A percentile compares a stretch with the other conserved stretches of the same genome.
Evolutionary conservation across 352 stramenopile species (phyloP).

Genomic region (Halophytophthora batemanensis): DNA sequence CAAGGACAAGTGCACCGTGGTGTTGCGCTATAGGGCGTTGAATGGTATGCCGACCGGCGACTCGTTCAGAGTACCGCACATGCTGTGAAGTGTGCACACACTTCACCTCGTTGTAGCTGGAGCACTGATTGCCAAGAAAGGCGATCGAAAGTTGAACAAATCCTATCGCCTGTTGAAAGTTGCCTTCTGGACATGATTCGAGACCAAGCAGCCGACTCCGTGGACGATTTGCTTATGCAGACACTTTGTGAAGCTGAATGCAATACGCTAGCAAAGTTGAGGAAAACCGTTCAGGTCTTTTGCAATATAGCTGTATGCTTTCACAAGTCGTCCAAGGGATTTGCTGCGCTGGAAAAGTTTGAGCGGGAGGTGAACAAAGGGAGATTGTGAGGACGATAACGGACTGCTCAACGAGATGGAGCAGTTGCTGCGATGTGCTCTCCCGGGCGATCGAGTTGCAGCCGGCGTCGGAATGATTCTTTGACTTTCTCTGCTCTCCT

Average conservation of each 20-base stretch:
- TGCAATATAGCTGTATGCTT: constrained; percentile 3
- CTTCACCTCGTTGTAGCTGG: background rate
- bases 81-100: background rate
- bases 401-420: background rate
- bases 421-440: background rate
- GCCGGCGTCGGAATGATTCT: no score
- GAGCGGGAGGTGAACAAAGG: no score
- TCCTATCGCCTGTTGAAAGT: no score
- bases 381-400: no score
- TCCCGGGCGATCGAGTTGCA: no score
- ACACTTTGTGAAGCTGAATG: background rate
- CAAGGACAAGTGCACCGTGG: background rate
- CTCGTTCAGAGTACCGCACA: background rate
- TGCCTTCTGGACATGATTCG: no score
- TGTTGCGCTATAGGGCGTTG: background rate
- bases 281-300: constrained; percentile 6
- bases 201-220: background rate
- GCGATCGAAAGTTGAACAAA: background rate
- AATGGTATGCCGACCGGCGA: background rate
- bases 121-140: background rate
- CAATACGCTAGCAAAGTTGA: background rate
- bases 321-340: constrained; percentile 6
- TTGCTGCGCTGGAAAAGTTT: no score
- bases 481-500: no score
- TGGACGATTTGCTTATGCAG: background rate